Evolutionary conservation across 164 flowering plant genomes (phyloP).

Genomic region (Berberis vulgaris): DNA sequence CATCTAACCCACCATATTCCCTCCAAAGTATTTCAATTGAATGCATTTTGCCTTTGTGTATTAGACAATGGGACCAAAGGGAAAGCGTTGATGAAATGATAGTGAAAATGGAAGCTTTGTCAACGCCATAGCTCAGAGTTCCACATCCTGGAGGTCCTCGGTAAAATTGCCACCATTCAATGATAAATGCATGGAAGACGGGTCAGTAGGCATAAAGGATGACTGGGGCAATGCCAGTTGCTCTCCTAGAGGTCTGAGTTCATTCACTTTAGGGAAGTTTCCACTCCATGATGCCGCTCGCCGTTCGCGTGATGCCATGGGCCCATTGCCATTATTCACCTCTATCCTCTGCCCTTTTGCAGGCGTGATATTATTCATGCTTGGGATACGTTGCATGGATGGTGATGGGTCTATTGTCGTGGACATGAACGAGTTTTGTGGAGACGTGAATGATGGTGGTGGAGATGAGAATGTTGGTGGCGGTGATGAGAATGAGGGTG

Average conservation of each 20-base stretch:
- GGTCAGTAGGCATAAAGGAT: conserved; percentile 27
- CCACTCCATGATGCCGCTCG: conserved; percentile 89
- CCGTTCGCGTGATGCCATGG: conserved; percentile 37
- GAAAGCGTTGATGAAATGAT: neutral
- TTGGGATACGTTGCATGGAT: conserved; percentile 55
- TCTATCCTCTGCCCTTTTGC: conserved; percentile 10
- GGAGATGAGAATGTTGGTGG: neutral
- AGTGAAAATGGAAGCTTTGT: neutral
- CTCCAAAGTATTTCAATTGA: neutral
- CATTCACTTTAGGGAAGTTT: conserved; percentile 25
- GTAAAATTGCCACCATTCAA: conserved; percentile 20
- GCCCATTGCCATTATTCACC: conserved; percentile 10
- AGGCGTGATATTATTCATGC: conserved; percentile 51
- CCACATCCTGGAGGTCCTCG: conserved; percentile 19
- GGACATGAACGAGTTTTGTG: too few species aligned
- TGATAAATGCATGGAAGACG: conserved; percentile 18
- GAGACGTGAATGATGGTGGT: too few species aligned
- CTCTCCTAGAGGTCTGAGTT: conserved; percentile 38
- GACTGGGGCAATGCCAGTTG: conserved; percentile 37
- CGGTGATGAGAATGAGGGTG: too few species aligned
- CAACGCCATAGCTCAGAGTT: conserved; percentile 8
- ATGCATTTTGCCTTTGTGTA: neutral
- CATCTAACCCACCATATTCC: conserved; percentile 2
- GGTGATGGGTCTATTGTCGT: conserved; percentile 8
- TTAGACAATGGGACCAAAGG: neutral